phyloP scores from a whole-genome alignment of 371 early-diverging fungal genomes.

The Mycotypha africana region DNA sequence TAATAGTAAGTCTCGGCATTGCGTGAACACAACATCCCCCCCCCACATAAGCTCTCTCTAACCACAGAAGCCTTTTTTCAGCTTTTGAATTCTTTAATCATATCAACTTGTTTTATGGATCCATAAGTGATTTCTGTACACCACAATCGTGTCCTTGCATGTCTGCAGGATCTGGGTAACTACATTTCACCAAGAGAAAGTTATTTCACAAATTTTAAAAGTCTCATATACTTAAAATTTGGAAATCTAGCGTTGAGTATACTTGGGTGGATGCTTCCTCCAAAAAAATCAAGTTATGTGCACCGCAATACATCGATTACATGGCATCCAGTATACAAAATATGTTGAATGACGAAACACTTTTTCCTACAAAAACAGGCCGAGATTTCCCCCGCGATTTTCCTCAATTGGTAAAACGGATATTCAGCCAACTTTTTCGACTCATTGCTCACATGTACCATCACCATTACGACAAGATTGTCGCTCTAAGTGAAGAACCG shows the following conservation, averaged over 20 bases:
- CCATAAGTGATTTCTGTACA: constrained; percentile 89
- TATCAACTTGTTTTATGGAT: constrained; percentile 88
- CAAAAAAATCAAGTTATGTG: constrained; percentile 78
- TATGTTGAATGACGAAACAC: constrained; percentile 79
- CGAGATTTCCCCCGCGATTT: constrained; percentile 83
- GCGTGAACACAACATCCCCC: too few relatives aligned
- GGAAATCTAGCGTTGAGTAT: constrained; percentile 67
- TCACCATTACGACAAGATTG: constrained; percentile 81
- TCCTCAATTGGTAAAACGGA: constrained; percentile 56
- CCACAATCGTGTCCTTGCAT: constrained; percentile 77
- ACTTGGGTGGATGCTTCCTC: constrained; percentile 88
- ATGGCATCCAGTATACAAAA: constrained; percentile 88
- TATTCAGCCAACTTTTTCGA: constrained; percentile 83
- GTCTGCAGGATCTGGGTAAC: constrained; percentile 83
- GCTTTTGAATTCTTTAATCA: constrained; percentile 94
- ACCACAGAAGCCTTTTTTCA: too few relatives aligned
- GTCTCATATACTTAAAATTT: neutral
- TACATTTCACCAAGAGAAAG: neutral
- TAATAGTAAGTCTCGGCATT: constrained; percentile 62
- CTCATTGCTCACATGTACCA: constrained; percentile 94
- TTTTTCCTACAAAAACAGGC: constrained; percentile 81
- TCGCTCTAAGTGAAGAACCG: constrained; percentile 77
- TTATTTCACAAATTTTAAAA: neutral
- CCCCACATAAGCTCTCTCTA: too few relatives aligned
- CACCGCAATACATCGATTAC: constrained; percentile 94